A percentile compares a stretch with the other conserved stretches of the same genome.
Evolutionary conservation across 768 basidiomycete species (phyloP).

Genomic region (Termitomyces eurrhizus): DNA sequence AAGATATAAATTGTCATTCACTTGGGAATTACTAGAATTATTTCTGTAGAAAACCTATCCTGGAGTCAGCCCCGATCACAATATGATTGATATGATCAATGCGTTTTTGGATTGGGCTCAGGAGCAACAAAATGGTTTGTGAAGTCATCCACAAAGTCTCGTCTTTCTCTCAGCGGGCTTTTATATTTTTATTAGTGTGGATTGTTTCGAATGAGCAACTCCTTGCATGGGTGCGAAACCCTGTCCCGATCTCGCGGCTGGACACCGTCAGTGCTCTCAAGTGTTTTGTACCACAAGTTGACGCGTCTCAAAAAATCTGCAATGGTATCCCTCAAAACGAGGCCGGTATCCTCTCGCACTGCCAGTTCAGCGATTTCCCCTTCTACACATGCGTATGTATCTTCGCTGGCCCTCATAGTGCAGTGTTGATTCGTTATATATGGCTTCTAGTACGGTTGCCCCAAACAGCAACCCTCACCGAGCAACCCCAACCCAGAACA

Average conservation of each 20-base stretch:
- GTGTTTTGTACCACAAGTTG: conserved; percentile 62
- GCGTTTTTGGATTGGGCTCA: conserved; percentile 82
- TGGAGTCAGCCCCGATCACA: conserved; percentile 39
- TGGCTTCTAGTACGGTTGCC: conserved; percentile 67
- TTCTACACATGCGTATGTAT: conserved; percentile 71
- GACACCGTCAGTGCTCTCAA: conserved; percentile 49
- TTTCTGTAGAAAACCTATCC: conserved; percentile 49
- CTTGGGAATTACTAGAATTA: not conserved
- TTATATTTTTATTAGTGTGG: conserved; percentile 47
- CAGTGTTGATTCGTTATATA: not conserved
- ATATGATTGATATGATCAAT: conserved; percentile 74
- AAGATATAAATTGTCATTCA: conserved; percentile 10
- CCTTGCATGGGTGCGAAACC: conserved; percentile 71
- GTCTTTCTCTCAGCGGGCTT: not conserved
- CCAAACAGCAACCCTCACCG: conserved; percentile 46
- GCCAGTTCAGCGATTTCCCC: conserved; percentile 70
- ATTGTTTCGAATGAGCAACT: conserved; percentile 71
- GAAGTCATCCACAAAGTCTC: not conserved
- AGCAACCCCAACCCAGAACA: conserved; percentile 67
- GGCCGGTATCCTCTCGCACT: conserved; percentile 53
- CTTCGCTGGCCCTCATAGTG: not conserved
- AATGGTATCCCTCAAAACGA: conserved; percentile 74
- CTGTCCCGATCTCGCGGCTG: conserved; percentile 60
- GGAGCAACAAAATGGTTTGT: conserved; percentile 54
- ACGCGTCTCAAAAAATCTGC: conserved; percentile 54